Evolutionary conservation across 768 basidiomycete genomes (phyloP), one percentile per base, ranked within the genome.

Genomic region (Mycena leptocephala): DNA sequence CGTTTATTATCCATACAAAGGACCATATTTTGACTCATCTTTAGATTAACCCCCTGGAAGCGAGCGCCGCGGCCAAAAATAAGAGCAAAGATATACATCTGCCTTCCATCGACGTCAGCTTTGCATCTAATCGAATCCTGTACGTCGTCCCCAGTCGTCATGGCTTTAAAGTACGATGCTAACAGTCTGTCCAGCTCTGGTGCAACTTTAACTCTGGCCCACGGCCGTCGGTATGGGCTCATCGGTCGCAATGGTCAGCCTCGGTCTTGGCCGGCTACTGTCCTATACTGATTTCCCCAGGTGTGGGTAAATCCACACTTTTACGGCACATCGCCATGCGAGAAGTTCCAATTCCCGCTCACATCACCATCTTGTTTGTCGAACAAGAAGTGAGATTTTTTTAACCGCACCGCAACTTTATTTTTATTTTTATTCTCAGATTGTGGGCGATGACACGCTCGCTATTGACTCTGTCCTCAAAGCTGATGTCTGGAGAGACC

Each of bases 401-500:
- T 33, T 33, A 26, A 68, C 33, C 6, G 28, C 37, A 48, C 35
- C 3, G 26, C n/a, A 6, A 10, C 26, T 53, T 10, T 62, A 73
- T 62, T 73, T 41, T 62, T 72, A 26, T 67, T 59, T 26, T 28
- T 30, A 51, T 20, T 61, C 51, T 24, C 69, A 97, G 95, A 95
- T 99, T 78, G 83, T 96, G 69, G 98, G 98, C 37, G 98, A 99
- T 83, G 97, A 97, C 78, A 99, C 97, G 0, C 87, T 88, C 1
- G 98, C 98, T 3, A 89, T 99, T 53, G 95, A 97, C 26, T 97
- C 97, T 1, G 98, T 99, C 26, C 89, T 99, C n/a, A 97, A 97
- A 84, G 98, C 98, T n/a, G 98, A 99, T 82, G 98, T 99, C 37
- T 99, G 98, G 97, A 90, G 98, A 82, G 97, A 98, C 81, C 95